A percentile compares a stretch with the other conserved stretches of the same genome.
Evolutionary conservation across 1,139 yeast genomes (phyloP).

Genomic region (Suhomyces bokatorum): DNA sequence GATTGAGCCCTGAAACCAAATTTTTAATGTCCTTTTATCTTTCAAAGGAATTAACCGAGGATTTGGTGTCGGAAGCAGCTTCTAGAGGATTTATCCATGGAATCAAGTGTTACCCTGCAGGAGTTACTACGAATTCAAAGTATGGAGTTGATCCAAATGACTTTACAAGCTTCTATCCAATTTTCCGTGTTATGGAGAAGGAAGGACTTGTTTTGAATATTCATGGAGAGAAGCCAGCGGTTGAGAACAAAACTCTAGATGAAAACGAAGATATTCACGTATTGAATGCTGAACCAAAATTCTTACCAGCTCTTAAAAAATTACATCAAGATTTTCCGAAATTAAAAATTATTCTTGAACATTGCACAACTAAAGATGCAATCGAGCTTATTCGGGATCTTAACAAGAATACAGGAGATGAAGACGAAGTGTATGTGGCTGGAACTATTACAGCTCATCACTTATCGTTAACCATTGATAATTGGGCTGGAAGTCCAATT

Average conservation of each 20-base stretch:
- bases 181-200: conserved; percentile 83
- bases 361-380: conserved; percentile 91
- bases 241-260: conserved; percentile 20
- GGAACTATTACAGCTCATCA: conserved; percentile 98
- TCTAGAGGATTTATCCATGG: conserved; percentile 69
- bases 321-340: conserved; percentile 83
- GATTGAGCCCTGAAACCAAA: conserved; percentile 78
- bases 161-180: conserved; percentile 82
- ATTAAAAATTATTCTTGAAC: conserved; percentile 86
- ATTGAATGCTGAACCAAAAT: conserved; percentile 88
- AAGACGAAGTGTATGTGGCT: conserved; percentile 60
- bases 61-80: conserved; percentile 79
- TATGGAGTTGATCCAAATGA: conserved; percentile 96
- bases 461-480: conserved; percentile 80
- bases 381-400: conserved; percentile 71
- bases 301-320: conserved; percentile 84
- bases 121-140: conserved; percentile 92
- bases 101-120: conserved; percentile 96
- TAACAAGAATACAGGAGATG: conserved; percentile 51
- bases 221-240: conserved; percentile 93
- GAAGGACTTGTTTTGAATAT: conserved; percentile 76
- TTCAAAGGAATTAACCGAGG: conserved; percentile 78
- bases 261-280: conserved; percentile 65
- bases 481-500: conserved; percentile 95
- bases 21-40: conserved; percentile 90